Evolutionary conservation across 805 yeast species (phyloP), one percentile per base, ranked within the genome.

Genomic region (Saccharomycopsis olivae): DNA sequence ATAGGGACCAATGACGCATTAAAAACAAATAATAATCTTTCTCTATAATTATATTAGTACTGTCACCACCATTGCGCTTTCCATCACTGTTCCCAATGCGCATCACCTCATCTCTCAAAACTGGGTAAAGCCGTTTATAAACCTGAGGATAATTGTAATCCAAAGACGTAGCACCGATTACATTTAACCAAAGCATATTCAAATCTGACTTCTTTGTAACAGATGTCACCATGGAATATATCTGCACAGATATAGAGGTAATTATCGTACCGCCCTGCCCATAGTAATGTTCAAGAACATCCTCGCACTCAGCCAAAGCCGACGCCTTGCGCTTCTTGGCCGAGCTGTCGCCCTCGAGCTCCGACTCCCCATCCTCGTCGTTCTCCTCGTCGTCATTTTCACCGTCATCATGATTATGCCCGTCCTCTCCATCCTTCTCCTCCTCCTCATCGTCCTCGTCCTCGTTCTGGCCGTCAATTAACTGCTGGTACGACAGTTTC

Each of bases 1-100:
- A 89, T 14, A 92, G 62, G 9, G 94, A 81, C 85, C 97, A 88
- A 57, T 89, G 96, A 35, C 96, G 76, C 34, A 92, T 65, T 30
- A 94, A 60, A 54, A 88, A 92, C 33, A 92, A 62, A 44, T 86
- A 76, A 58, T 83, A 92, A 58, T 94, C 98, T 19, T 78, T 73
- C 52, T 85, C 95, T 14, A 85, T 64, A 18, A 69, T 67, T 20
- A 92, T 59, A 54, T 5, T 71, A 59, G 4, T 64, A 54, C 40
- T 63, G 68, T 1, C 71, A 65, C 4, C 60, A 61, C 47, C 53
- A 61, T 41, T 43, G 44, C 33, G 17, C 37, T 48, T 49, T 27
- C 56, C 18, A 8, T 43, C 34, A 3, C 47, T 35, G 2, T 27
- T 35, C 38, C 71, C 68, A 53, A 86, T 57, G 53, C 97, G 74